Percentiles rank a stretch among this genome's conserved stretches.
Conservation (phyloP, 208 protist species). For the Crithidia sp. region DNA sequence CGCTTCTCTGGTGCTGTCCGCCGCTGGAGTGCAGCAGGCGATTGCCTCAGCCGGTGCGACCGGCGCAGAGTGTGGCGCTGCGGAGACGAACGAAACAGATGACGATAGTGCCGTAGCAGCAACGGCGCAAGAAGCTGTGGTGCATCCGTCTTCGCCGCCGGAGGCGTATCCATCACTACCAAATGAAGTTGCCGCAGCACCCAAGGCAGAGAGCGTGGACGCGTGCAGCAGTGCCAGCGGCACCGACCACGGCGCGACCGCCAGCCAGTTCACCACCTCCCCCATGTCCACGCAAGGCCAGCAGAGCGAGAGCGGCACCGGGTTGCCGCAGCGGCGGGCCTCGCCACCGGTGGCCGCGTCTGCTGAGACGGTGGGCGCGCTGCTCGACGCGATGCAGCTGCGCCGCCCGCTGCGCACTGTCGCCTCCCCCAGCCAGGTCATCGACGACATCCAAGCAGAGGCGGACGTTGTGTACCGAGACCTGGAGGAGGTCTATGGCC, state of each 20-base stretch:
- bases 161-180: neutral
- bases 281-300: neutral
- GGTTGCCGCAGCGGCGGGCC: neutral
- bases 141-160: neutral
- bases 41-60: neutral
- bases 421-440: slow-evolving; percentile 26
- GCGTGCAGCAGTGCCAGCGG: neutral
- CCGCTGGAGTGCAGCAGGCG: neutral
- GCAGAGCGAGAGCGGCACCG: neutral
- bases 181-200: neutral
- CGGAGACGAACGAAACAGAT: neutral
- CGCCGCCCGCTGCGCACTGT: slow-evolving; percentile 25
- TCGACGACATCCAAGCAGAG: slow-evolving; percentile 61
- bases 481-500: slow-evolving; percentile 54
- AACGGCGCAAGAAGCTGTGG: neutral
- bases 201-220: slow-evolving; percentile 2
- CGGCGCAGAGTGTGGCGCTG: neutral
- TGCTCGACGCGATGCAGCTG: slow-evolving; percentile 42
- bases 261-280: slow-evolving; percentile 5
- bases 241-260: slow-evolving; percentile 9
- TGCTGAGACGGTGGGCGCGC: slow-evolving; percentile 14
- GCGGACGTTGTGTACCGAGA: slow-evolving; percentile 52
- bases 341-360: neutral
- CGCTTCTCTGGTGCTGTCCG: slow-evolving; percentile 20
- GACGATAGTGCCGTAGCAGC: neutral